Evolutionary conservation across 805 yeast genomes (phyloP).

Genomic region (Saccharomyces kudriavzevii): DNA sequence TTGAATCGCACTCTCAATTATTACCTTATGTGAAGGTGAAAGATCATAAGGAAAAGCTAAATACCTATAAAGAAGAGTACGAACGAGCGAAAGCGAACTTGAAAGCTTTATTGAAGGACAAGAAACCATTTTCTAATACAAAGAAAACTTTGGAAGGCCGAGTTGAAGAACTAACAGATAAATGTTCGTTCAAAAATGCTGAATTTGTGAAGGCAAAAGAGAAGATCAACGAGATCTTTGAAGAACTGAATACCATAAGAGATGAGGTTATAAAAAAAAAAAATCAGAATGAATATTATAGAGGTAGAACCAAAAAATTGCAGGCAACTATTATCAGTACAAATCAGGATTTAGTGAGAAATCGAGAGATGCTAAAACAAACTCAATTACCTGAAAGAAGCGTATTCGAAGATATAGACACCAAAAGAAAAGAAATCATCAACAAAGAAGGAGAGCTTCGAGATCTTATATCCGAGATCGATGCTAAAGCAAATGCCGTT

Average conservation of each 20-base stretch:
- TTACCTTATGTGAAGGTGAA: constrained; percentile 43
- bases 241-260: constrained; percentile 12
- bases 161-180: constrained; percentile 6
- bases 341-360: constrained; percentile 6
- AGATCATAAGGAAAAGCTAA: constrained; percentile 30
- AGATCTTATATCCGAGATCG: constrained; percentile 19
- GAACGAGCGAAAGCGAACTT: constrained; percentile 25
- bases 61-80: constrained; percentile 21
- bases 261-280: constrained; percentile 13
- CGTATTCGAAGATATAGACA: constrained; percentile 9
- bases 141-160: constrained; percentile 25
- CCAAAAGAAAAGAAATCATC: constrained; percentile 21
- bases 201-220: constrained; percentile 2
- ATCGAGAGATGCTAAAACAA: constrained; percentile 3
- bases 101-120: constrained; percentile 17
- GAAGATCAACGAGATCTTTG: constrained; percentile 1
- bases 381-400: constrained; percentile 13
- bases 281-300: constrained; percentile 15
- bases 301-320: constrained; percentile 15
- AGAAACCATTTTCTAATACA: constrained; percentile 22
- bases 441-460: constrained; percentile 11
- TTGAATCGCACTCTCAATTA: constrained; percentile 40
- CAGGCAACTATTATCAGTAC: constrained; percentile 9
- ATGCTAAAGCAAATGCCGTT: constrained; percentile 28
- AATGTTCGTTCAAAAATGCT: constrained; percentile 11